Evolutionary conservation across 2,329 filamentous ascomycete species (phyloP).

Genomic region (Aureobasidium sp.): DNA sequence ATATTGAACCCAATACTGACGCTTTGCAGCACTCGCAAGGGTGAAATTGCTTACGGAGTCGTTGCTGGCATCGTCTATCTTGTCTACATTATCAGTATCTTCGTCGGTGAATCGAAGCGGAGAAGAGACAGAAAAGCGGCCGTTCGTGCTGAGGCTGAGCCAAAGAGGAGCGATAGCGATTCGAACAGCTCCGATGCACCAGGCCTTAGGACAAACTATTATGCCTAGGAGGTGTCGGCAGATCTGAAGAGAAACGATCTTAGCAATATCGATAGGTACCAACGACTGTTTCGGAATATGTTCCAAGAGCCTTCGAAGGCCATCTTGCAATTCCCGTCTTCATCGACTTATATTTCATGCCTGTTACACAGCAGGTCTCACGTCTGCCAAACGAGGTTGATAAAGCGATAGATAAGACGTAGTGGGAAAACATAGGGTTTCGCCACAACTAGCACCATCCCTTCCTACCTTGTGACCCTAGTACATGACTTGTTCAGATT

Average conservation of each 20-base stretch:
- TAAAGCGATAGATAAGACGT: too few species aligned
- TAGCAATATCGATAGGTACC: too few species aligned
- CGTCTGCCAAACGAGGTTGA: too few species aligned
- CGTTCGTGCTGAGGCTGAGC: slow-evolving; percentile 1
- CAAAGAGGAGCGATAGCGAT: slow-evolving; percentile 7
- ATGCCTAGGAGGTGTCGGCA: not conserved
- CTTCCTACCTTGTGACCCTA: too few species aligned
- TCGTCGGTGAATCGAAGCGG: slow-evolving; percentile 25
- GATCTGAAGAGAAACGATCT: not conserved
- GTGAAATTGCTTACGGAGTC: slow-evolving; percentile 42
- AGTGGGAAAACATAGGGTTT: too few species aligned
- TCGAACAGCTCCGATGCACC: not conserved
- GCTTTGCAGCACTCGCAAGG: not conserved
- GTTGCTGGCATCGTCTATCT: slow-evolving; percentile 44
- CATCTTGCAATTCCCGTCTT: too few species aligned
- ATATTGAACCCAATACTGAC: not conserved
- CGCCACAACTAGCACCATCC: too few species aligned
- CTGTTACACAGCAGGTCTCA: too few species aligned
- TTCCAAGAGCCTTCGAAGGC: too few species aligned
- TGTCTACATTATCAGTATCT: slow-evolving; percentile 31
- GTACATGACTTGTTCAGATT: too few species aligned
- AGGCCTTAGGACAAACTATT: not conserved
- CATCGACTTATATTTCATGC: too few species aligned
- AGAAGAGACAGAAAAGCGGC: slow-evolving; percentile 5
- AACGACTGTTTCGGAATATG: too few species aligned